Percentiles rank a stretch among this genome's conserved stretches.
Evolutionary conservation across 2,329 filamentous ascomycete species (phyloP).

Genomic region (Helicocarpus griseus): DNA sequence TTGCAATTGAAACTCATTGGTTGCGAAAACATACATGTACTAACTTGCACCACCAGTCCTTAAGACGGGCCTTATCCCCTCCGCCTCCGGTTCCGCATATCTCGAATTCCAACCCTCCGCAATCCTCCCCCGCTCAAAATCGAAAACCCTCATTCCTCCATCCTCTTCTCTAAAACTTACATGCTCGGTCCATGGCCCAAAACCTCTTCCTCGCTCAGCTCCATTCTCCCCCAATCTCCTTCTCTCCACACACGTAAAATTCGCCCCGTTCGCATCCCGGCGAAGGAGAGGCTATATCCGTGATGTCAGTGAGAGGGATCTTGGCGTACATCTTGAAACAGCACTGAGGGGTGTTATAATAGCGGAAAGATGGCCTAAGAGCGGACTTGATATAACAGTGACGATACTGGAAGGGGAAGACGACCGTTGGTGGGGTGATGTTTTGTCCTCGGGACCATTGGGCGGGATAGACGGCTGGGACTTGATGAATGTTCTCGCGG

Average conservation of each 20-base stretch:
- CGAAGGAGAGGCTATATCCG: constrained; percentile 75
- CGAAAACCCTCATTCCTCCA: constrained; percentile 41
- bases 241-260: constrained; percentile 88
- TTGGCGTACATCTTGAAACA: constrained; percentile 84
- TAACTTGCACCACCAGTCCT: constrained; percentile 49
- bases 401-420: constrained; percentile 92
- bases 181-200: constrained; percentile 86
- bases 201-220: constrained; percentile 78
- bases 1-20: not conserved
- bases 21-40: not conserved
- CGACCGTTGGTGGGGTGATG: constrained; percentile 56
- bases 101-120: constrained; percentile 42
- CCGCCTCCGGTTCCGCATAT: constrained; percentile 83
- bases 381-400: constrained; percentile 87
- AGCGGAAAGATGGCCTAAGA: constrained; percentile 96
- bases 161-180: constrained; percentile 74
- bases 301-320: constrained; percentile 76
- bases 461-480: constrained; percentile 61
- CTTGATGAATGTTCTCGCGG: constrained; percentile 81
- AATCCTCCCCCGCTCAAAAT: constrained; percentile 34
- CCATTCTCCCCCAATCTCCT: constrained; percentile 89
- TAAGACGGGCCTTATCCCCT: constrained; percentile 84
- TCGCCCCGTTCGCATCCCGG: constrained; percentile 83
- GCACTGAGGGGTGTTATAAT: constrained; percentile 83
- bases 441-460: constrained; percentile 36